Conservation (phyloP, 208 protist species). For the Leishmania mexicana region DNA sequence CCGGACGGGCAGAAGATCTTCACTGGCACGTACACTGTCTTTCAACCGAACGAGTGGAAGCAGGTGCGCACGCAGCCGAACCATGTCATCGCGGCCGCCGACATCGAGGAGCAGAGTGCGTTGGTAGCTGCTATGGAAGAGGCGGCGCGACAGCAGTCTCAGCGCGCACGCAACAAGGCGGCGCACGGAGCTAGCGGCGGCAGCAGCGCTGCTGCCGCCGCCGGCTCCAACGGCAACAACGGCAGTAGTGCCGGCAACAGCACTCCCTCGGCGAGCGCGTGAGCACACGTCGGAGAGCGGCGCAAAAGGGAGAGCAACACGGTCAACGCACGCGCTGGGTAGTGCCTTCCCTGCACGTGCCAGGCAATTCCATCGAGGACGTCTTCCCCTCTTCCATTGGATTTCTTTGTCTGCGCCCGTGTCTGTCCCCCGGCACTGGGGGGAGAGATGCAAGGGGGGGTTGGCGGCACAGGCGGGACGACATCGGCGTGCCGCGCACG, state of each 20-base stretch:
- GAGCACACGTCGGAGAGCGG: not conserved
- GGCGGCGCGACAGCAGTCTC: constrained; percentile 41
- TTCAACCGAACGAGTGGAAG: constrained; percentile 73
- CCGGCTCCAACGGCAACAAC: constrained; percentile 21
- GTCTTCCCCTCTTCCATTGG: not conserved
- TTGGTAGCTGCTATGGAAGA: constrained; percentile 55
- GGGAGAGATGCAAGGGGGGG: not conserved
- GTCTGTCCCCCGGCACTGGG: not conserved
- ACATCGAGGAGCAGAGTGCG: constrained; percentile 54
- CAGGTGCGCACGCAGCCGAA: constrained; percentile 40
- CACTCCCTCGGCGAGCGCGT: constrained; percentile 8
- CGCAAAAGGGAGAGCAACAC: not conserved
- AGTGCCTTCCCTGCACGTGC: not conserved
- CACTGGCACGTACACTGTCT: constrained; percentile 57
- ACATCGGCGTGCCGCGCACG: not conserved
- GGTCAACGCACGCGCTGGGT: not conserved
- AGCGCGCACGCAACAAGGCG: constrained; percentile 25
- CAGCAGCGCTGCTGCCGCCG: not conserved
- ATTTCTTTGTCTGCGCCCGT: not conserved
- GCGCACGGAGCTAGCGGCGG: constrained; percentile 4
- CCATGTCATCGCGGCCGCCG: constrained; percentile 42
- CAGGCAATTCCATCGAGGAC: not conserved
- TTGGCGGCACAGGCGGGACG: not conserved
- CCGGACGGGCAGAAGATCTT: constrained; percentile 22
- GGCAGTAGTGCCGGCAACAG: constrained; percentile 14